These are phyloP conservation scores for Mortierella alpina DNA, from an alignment of 192 early-diverging fungal genomes.

Conservation along the genomic window DNA sequence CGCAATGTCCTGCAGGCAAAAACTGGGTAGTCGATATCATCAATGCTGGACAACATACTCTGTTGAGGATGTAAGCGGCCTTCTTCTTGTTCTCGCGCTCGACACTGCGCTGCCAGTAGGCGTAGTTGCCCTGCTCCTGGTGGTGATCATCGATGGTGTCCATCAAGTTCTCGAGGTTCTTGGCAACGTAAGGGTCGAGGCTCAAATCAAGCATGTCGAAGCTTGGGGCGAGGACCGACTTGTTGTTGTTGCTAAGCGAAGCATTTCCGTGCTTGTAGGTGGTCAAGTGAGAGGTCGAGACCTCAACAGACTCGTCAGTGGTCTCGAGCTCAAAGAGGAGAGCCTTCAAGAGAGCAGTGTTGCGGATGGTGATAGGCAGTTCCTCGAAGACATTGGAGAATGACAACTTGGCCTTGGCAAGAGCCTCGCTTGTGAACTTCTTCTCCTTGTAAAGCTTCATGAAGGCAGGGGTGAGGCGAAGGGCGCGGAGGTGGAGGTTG, in stretches of 20 bases:
- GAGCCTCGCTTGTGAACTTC: slow-evolving; percentile 87
- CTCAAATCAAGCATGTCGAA: slow-evolving; percentile 83
- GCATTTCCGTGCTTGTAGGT: slow-evolving; percentile 57
- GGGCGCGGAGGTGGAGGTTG: slow-evolving; percentile 86
- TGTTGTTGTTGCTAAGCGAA: slow-evolving; percentile 35
- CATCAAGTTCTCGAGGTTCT: slow-evolving; percentile 84
- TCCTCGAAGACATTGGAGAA: slow-evolving; percentile 91
- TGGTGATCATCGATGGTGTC: slow-evolving; percentile 90
- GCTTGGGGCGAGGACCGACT: slow-evolving; percentile 65
- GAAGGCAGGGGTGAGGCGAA: slow-evolving; percentile 88
- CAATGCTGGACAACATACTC: slow-evolving; percentile 54
- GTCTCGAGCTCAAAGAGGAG: slow-evolving; percentile 76
- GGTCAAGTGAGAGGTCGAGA: slow-evolving; percentile 72
- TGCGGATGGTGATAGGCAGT: slow-evolving; percentile 88
- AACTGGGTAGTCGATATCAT: neutral
- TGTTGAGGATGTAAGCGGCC: slow-evolving; percentile 66
- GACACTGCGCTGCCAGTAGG: slow-evolving; percentile 93
- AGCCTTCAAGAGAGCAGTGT: slow-evolving; percentile 82
- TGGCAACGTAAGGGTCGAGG: slow-evolving; percentile 87
- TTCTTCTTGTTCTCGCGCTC: slow-evolving; percentile 88
- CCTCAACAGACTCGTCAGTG: slow-evolving; percentile 58
- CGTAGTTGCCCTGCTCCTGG: slow-evolving; percentile 92
- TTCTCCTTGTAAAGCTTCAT: slow-evolving; percentile 84
- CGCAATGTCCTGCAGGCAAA: neutral
- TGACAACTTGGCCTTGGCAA: slow-evolving; percentile 81